A percentile compares a stretch with the other conserved stretches of the same genome.
phyloP scores from a whole-genome alignment of 169 alveolate species.

The Plasmodium yoelii region DNA sequence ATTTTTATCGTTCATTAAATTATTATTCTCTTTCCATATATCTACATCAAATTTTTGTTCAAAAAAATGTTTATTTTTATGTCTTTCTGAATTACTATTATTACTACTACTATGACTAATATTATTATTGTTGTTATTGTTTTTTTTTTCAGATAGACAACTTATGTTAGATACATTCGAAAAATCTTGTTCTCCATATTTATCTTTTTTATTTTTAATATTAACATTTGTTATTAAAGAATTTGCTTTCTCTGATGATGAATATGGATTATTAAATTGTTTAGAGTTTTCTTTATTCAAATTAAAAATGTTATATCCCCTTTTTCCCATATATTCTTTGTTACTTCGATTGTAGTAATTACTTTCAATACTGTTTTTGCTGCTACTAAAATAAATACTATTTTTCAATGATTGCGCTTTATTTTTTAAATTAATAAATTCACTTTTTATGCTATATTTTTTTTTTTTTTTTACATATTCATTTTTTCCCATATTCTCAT shows the following conservation, averaged over 20 bases:
- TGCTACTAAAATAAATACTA: conserved; percentile 20
- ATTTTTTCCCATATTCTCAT: not conserved
- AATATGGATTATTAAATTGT: not conserved
- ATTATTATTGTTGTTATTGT: too few species aligned
- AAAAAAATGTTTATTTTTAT: conserved; percentile 4
- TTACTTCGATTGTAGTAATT: not conserved
- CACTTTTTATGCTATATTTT: conserved; percentile 31
- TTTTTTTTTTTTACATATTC: conserved; percentile 21
- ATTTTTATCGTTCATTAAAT: conserved; percentile 13
- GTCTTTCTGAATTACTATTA: not conserved
- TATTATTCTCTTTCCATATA: conserved; percentile 17
- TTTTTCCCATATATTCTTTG: not conserved
- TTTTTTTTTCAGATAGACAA: not conserved
- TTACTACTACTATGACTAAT: not conserved
- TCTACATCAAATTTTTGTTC: conserved; percentile 19
- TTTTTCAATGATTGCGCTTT: conserved; percentile 29
- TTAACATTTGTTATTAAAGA: conserved; percentile 9
- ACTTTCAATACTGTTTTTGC: conserved; percentile 6
- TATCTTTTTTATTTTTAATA: conserved; percentile 12
- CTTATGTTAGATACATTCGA: not conserved
- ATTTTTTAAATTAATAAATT: conserved; percentile 22
- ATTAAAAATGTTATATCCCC: not conserved
- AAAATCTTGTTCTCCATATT: conserved; percentile 1
- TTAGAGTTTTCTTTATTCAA: conserved; percentile 16
- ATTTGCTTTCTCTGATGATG: not conserved